Conservation (phyloP, 768 basidiomycete genomes). For the Postia placenta region DNA sequence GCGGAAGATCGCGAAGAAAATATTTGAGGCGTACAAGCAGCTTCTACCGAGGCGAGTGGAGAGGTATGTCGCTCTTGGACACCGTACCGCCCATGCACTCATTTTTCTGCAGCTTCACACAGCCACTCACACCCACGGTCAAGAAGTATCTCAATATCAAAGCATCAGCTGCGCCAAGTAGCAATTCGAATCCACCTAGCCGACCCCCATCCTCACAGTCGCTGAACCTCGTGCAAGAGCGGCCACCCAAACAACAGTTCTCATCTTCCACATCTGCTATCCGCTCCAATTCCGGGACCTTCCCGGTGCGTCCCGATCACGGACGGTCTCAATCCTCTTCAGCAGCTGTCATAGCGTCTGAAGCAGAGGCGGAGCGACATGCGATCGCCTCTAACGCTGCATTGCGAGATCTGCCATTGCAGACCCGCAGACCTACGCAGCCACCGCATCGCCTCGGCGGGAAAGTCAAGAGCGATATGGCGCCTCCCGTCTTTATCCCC, state of each 20-base stretch:
- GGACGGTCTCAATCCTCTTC: constrained; percentile 10
- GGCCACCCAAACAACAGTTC: constrained; percentile 1
- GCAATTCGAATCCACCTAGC: constrained; percentile 20
- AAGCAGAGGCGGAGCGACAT: not conserved
- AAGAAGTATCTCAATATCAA: constrained; percentile 68
- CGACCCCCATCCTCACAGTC: constrained; percentile 23
- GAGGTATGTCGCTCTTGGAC: constrained; percentile 37
- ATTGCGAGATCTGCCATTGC: not conserved
- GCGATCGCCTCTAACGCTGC: not conserved
- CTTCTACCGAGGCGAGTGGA: constrained; percentile 65
- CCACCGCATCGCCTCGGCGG: not conserved
- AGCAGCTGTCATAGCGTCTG: not conserved
- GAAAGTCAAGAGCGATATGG: constrained; percentile 14
- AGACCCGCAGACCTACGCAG: not conserved
- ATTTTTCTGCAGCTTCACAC: constrained; percentile 48
- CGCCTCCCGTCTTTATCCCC: constrained; percentile 16
- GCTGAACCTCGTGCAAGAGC: constrained; percentile 8
- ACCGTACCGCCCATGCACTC: constrained; percentile 4
- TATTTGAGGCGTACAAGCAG: constrained; percentile 73
- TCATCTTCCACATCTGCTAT: constrained; percentile 5
- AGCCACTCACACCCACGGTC: constrained; percentile 68
- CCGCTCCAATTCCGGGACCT: not conserved
- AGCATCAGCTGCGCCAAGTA: constrained; percentile 10
- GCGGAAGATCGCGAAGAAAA: constrained; percentile 57
- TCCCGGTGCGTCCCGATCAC: constrained; percentile 1